Evolutionary conservation across 768 basidiomycete genomes (phyloP).

Genomic region (Solioccasus polychromus): DNA sequence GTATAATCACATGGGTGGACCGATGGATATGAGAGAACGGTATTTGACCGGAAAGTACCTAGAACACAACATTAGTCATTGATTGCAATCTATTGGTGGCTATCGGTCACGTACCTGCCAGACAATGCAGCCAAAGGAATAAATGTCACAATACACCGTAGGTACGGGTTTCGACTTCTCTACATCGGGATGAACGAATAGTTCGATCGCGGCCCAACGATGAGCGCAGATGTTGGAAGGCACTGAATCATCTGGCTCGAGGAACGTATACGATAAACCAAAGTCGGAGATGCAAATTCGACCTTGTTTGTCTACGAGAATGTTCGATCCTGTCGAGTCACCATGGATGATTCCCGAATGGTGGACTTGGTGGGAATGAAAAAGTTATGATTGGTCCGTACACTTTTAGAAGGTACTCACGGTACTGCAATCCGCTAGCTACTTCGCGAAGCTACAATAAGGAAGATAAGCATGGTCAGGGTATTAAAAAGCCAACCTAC

Average conservation of each 20-base stretch:
- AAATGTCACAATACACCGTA: slow-evolving; percentile 6
- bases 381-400: too few species aligned
- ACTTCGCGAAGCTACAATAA: slow-evolving; percentile 7
- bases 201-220: slow-evolving; percentile 11
- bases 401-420: slow-evolving; percentile 8
- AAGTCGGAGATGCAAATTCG: slow-evolving; percentile 14
- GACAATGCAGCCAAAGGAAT: slow-evolving; percentile 12
- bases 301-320: slow-evolving; percentile 6
- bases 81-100: too few species aligned
- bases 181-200: slow-evolving; percentile 12
- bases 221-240: slow-evolving; percentile 7
- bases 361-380: too few species aligned
- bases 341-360: slow-evolving; percentile 9
- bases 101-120: slow-evolving; percentile 14
- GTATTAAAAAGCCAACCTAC: slow-evolving; percentile 1
- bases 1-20: slow-evolving; percentile 12
- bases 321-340: slow-evolving; percentile 15
- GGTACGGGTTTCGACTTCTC: slow-evolving; percentile 2
- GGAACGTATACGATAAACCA: slow-evolving; percentile 6
- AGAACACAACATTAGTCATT: too few species aligned
- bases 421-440: slow-evolving; percentile 10
- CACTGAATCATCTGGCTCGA: slow-evolving; percentile 1
- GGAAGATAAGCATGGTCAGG: neutral
- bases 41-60: slow-evolving; percentile 12
- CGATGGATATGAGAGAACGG: slow-evolving; percentile 9